Conservation (phyloP, 441 rosid species). For the Hura crepitans region DNA sequence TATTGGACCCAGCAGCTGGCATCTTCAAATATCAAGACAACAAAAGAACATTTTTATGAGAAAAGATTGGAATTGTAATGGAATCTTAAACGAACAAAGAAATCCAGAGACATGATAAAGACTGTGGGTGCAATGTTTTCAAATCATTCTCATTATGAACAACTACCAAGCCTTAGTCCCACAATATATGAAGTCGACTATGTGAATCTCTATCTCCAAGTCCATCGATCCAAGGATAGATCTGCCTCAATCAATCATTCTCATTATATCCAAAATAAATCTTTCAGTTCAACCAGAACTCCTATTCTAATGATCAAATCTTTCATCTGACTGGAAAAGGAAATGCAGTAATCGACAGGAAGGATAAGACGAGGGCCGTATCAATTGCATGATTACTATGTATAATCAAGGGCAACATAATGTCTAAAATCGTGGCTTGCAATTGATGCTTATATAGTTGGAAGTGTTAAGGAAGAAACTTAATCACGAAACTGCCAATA, state of each 20-base stretch:
- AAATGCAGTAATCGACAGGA: not conserved
- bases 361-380: not conserved
- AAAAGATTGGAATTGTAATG: not conserved
- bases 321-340: not conserved
- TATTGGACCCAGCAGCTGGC: slow-evolving; percentile 47
- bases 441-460: not conserved
- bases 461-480: not conserved
- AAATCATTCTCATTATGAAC: too few species aligned
- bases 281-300: not conserved
- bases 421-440: not conserved
- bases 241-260: too few species aligned
- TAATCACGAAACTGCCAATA: not conserved
- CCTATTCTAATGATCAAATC: not conserved
- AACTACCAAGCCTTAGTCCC: too few species aligned
- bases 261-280: not conserved
- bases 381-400: not conserved
- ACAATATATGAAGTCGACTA: too few species aligned
- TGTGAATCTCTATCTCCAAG: too few species aligned
- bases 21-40: slow-evolving; percentile 31
- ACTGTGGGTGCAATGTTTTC: too few species aligned
- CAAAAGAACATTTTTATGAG: not conserved
- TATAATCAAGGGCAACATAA: not conserved
- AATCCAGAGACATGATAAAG: not conserved
- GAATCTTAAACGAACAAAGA: not conserved
- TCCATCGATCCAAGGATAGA: too few species aligned